Evolutionary conservation across 192 early-diverging fungal genomes (phyloP).

Genomic region (Coemansia sp.): DNA sequence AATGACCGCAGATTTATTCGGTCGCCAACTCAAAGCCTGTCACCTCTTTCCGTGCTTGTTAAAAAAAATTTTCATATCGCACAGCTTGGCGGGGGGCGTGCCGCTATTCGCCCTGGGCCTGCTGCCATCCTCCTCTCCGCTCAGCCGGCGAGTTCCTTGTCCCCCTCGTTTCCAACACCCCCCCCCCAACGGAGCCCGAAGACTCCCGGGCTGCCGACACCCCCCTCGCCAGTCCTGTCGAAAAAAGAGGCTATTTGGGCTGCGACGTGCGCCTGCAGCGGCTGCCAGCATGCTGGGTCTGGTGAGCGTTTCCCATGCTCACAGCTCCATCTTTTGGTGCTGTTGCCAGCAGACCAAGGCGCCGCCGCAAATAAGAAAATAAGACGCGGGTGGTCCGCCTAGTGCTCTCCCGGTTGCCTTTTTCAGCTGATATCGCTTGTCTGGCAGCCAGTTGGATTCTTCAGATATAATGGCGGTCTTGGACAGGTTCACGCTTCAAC

Average conservation of each 20-base stretch:
- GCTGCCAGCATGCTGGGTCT: conserved; percentile 14
- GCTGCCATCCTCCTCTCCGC: conserved; percentile 2
- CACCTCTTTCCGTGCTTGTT: conserved; percentile 22
- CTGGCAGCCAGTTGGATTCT: background rate
- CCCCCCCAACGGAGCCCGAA: conserved; percentile 10
- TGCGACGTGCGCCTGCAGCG: conserved; percentile 14
- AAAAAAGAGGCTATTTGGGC: conserved; percentile 13
- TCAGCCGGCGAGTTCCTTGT: conserved; percentile 6
- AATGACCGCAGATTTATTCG: conserved; percentile 49
- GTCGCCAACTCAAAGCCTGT: conserved; percentile 19
- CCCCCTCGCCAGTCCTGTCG: background rate
- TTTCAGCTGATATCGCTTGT: conserved; percentile 6
- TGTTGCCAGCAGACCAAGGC: background rate
- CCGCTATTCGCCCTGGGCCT: conserved; percentile 11
- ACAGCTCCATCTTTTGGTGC: background rate
- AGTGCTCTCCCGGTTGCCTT: conserved; percentile 4
- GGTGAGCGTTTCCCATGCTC: conserved; percentile 10
- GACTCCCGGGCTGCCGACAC: background rate
- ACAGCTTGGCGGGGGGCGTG: conserved; percentile 7
- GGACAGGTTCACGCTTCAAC: background rate
- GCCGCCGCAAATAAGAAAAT: conserved; percentile 4
- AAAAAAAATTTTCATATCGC: conserved; percentile 22
- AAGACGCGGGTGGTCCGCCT: background rate
- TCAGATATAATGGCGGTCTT: background rate
- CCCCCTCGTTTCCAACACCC: background rate